Base-by-base conservation (phyloP, 1,139 yeast genomes). In the Geotrichum australiense region DNA sequence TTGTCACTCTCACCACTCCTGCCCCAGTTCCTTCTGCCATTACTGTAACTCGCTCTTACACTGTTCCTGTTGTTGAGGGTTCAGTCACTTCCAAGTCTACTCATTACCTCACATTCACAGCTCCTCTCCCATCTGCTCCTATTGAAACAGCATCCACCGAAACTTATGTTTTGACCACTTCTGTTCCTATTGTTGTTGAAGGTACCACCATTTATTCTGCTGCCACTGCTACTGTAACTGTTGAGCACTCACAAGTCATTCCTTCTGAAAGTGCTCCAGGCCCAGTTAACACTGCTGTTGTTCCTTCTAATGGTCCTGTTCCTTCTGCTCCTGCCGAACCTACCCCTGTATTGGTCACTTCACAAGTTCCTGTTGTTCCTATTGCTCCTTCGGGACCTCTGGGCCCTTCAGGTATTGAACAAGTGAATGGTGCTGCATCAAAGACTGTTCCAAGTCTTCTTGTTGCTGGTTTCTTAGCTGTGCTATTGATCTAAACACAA, bases 1-100 rank as follows among this genome's bases (percentile, higher is more conserved):
- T n/a, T n/a, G 28, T 18, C 12, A 39, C 42, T n/a, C 14, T 37
- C 15, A 37, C 41, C 7, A 11, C 33, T n/a, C 31, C 36, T 16
- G 12, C 31, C n/a, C 14, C 15, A 8, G 36, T 34, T 19, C 37
- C 37, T 27, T 33, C 37, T 12, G 3, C 37, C 11, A 34, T 27
- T 8, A 32, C 30, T 16, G 16, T 20, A 2, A 39, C 42, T 19
- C 7, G 21, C 12, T 33, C 37, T 22, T 14, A 18, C 22, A 24
- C 32, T 20, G 12, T 22, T 23, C 32, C 39, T 7, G 26, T 21
- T 22, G 27, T 32, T 19, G n/a, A n/a, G n/a, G n/a, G n/a, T n/a
- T n/a, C n/a, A n/a, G n/a, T n/a, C n/a, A n/a, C n/a, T n/a, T n/a
- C n/a, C n/a, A n/a, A n/a, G n/a, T n/a, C n/a, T n/a, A n/a, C n/a